Base-by-base conservation (phyloP, 306 rosid genomes). In the Gillenia trifoliata region DNA sequence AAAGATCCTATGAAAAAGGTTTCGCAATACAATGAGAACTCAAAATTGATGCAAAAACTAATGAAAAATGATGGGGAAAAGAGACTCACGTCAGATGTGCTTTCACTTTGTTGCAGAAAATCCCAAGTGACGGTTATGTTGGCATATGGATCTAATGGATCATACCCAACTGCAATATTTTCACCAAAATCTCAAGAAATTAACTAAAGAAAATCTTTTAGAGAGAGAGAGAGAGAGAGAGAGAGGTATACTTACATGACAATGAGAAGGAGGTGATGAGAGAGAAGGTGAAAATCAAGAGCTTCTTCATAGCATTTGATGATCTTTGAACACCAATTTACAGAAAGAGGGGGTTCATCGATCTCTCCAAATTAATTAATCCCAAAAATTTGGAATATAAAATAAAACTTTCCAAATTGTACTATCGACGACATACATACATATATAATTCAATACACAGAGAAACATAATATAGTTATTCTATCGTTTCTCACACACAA, bases 61-160 rank as follows among this genome's bases (percentile, higher is more conserved):
- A 4, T n/a, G 11, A 29, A 75, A 23, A 78, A 31, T 13, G 31
- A 41, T 6, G 2, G 40, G 40, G 40, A 36, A 38, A 38, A 38
- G 41, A 2, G 41, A 38, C 85, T 83, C 72, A 90, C 98, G 64
- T 88, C 90, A 63, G 26, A 71, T 23, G 83, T 73, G 4, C 36
- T 73, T 16, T 66, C 89, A 38, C 64, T 87, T 40, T 86, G 87
- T 8, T 85, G 23, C 47, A 84, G 19, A 73, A 86, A 86, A 89
- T 90, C 94, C 96, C 94, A 90, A 8, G 91, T 79, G 82, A 92
- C 25, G 23, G 87, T 90, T 73, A 88, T 70, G 69, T 82, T 92
- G 33, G 85, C 94, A 66, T 52, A n/a, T 52, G 96, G 98, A 85
- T 92, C 96, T 81, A 87, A 68, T 9, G 86, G 34, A 74, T 92